These are phyloP conservation scores for Golubevia sp. DNA, from an alignment of 1,284 basidiomycete species.

Conservation along the genomic window DNA sequence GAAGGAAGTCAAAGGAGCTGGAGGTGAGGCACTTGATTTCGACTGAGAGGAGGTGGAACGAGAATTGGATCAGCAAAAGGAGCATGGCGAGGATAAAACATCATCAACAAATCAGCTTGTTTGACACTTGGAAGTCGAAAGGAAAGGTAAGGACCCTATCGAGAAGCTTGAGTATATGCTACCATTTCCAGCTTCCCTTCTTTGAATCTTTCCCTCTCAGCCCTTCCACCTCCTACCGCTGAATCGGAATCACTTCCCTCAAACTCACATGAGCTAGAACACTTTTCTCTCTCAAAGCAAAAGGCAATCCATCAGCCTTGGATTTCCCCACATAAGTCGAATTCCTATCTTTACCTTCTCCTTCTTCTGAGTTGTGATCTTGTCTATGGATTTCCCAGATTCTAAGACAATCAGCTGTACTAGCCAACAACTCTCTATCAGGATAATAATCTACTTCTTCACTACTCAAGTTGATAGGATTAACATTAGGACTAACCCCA, in stretches of 20 bases:
- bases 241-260: no score
- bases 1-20: slow-evolving; percentile 58
- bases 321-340: background rate
- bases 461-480: background rate
- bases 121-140: background rate
- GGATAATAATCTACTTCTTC: slow-evolving; percentile 30
- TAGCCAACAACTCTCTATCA: slow-evolving; percentile 52
- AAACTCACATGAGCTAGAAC: slow-evolving; percentile 41
- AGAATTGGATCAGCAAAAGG: background rate
- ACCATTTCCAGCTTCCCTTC: background rate
- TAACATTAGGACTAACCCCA: slow-evolving; percentile 2
- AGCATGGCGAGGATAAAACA: background rate
- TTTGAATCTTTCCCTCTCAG: background rate
- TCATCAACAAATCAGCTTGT: background rate
- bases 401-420: slow-evolving; percentile 54
- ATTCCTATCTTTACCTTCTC: background rate
- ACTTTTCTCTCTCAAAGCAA: slow-evolving; percentile 50
- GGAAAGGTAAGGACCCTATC: background rate
- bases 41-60: slow-evolving; percentile 15
- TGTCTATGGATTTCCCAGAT: slow-evolving; percentile 38
- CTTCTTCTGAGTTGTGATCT: background rate
- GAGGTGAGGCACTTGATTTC: slow-evolving; percentile 49
- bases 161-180: no score
- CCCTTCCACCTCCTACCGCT: background rate
- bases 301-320: slow-evolving; percentile 18